Evolutionary conservation across 148 eudicot genomes (phyloP).

Genomic region (Rhododendron ferrugineum): DNA sequence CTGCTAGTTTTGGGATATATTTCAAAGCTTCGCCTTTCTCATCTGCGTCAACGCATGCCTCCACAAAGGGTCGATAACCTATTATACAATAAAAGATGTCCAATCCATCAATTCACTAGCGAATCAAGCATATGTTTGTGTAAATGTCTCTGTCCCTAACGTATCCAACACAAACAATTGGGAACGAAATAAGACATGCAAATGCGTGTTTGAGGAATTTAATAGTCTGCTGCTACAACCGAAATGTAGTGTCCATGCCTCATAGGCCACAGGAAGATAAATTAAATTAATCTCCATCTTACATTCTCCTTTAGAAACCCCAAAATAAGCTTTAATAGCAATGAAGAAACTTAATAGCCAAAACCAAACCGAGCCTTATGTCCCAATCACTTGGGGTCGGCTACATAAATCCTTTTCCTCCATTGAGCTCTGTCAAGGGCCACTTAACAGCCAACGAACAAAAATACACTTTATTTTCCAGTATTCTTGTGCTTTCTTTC

Average conservation of each 20-base stretch:
- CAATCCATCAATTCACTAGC: background rate
- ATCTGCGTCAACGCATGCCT: conserved; percentile 90
- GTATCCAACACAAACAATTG: background rate
- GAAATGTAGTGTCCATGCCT: background rate
- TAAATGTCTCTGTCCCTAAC: background rate
- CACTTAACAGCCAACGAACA: background rate
- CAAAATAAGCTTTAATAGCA: background rate
- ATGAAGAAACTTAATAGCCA: background rate
- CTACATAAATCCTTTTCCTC: too few species aligned
- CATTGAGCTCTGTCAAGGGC: too few species aligned
- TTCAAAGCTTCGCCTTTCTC: conserved; percentile 89
- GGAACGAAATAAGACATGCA: background rate
- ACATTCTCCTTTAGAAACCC: background rate
- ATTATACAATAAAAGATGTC: conserved; percentile 7
- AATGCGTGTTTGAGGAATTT: background rate
- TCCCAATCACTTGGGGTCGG: too few species aligned
- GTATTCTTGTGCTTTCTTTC: background rate
- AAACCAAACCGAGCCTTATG: too few species aligned
- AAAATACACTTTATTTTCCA: background rate
- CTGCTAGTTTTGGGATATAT: conserved; percentile 82
- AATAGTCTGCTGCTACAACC: background rate
- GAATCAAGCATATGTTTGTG: background rate
- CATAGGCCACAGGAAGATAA: background rate
- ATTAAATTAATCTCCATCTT: background rate
- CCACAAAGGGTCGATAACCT: conserved; percentile 96